Conservation (phyloP, 768 basidiomycete species). For the Gloeostereum incarnatum region DNA sequence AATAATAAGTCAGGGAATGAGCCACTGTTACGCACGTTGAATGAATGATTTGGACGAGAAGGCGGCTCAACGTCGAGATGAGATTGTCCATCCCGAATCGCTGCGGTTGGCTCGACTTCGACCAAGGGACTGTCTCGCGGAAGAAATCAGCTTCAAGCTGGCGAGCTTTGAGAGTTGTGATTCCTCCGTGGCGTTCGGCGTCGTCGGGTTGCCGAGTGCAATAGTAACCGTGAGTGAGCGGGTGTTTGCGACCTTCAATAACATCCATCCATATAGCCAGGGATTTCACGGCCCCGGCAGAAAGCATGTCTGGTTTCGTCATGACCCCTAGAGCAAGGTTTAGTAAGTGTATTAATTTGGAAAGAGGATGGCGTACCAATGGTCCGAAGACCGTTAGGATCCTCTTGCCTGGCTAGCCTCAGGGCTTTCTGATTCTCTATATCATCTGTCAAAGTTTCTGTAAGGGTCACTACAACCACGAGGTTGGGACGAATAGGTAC, state of each 20-base stretch:
- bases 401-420: conserved; percentile 33
- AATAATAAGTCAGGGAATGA: not conserved
- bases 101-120: conserved; percentile 10
- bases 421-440: conserved; percentile 51
- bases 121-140: conserved; percentile 24
- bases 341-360: not conserved
- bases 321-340: conserved; percentile 31
- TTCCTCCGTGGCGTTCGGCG: conserved; percentile 18
- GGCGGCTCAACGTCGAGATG: conserved; percentile 21
- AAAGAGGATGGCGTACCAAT: conserved; percentile 27
- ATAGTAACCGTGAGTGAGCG: conserved; percentile 30
- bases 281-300: conserved; percentile 22
- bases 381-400: conserved; percentile 37
- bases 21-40: conserved; percentile 11
- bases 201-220: conserved; percentile 34
- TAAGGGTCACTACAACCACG: not conserved
- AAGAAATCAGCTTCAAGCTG: conserved; percentile 26
- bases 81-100: conserved; percentile 28
- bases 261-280: conserved; percentile 32
- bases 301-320: conserved; percentile 44
- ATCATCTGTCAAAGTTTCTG: conserved; percentile 28
- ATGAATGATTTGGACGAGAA: conserved; percentile 26
- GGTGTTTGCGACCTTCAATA: conserved; percentile 27
- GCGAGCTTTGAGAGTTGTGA: conserved; percentile 22
- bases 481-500: conserved; percentile 15